phyloP scores from a whole-genome alignment of 768 basidiomycete genomes.

The Neoboletus magnificus region DNA sequence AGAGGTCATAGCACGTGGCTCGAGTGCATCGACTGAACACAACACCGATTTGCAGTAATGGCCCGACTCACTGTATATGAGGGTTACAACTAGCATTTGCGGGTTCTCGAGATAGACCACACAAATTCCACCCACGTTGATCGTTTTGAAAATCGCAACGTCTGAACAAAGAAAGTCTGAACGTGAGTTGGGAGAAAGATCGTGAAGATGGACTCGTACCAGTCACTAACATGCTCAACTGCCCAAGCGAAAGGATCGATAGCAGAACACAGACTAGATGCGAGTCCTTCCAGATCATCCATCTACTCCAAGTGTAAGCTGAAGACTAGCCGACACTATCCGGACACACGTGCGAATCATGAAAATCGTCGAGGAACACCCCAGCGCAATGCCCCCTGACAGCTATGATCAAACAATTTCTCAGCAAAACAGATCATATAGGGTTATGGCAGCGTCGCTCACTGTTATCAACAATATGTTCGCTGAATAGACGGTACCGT shows the following conservation, averaged over 20 bases:
- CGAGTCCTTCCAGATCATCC: slow-evolving; percentile 24
- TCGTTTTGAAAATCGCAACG: neutral
- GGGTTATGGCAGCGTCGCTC: neutral
- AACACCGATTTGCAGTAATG: neutral
- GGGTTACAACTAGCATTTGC: neutral
- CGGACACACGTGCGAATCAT: slow-evolving; percentile 24
- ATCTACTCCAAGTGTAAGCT: slow-evolving; percentile 10
- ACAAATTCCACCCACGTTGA: neutral
- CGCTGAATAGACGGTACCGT: slow-evolving; percentile 7
- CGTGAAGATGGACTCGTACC: slow-evolving; percentile 2
- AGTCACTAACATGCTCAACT: slow-evolving; percentile 13
- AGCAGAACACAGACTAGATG: slow-evolving; percentile 11
- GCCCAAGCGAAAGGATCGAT: slow-evolving; percentile 12
- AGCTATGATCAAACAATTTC: neutral
- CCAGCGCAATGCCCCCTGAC: slow-evolving; percentile 3
- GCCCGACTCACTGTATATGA: slow-evolving; percentile 15
- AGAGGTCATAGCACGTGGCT: slow-evolving; percentile 20
- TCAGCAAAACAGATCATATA: neutral
- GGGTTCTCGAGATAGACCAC: neutral
- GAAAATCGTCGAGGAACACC: slow-evolving; percentile 21
- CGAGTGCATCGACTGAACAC: neutral
- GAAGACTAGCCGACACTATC: neutral
- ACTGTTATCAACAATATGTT: neutral
- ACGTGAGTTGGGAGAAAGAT: neutral
- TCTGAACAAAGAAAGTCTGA: slow-evolving; percentile 1